Percentiles rank a stretch among this genome's conserved stretches.
Evolutionary conservation across 106 monocot genomes (phyloP).

Genomic region (Xerophyta viscosa): DNA sequence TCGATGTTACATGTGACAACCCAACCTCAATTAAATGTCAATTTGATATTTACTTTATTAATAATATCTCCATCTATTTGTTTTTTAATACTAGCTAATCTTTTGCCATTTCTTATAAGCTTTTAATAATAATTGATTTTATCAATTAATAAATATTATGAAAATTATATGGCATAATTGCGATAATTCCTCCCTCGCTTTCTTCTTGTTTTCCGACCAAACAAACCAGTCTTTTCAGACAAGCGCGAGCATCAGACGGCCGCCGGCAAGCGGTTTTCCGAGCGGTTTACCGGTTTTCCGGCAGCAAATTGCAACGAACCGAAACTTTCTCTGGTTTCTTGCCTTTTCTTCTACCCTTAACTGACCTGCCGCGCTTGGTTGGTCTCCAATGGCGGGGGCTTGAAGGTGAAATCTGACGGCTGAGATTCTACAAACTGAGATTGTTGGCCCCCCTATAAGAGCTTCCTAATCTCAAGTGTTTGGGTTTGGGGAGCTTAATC

Average conservation of each 20-base stretch:
- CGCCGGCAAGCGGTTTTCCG: slow-evolving; percentile 11
- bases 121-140: slow-evolving; percentile 7
- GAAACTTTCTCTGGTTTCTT: not conserved
- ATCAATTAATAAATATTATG: no score
- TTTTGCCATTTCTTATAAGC: no score
- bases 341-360: no score
- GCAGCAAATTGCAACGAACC: not conserved
- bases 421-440: no score
- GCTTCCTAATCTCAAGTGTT: no score
- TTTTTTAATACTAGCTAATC: no score
- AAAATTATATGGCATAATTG: no score
- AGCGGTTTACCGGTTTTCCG: slow-evolving; percentile 9
- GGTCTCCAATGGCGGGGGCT: slow-evolving; percentile 7
- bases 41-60: no score
- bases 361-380: slow-evolving; percentile 8
- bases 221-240: not conserved
- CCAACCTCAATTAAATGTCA: no score
- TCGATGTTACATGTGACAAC: no score
- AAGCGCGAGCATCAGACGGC: not conserved
- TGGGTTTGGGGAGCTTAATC: not conserved
- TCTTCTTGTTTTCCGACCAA: not conserved
- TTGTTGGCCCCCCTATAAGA: no score
- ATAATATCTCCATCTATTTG: no score
- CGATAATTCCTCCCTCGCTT: not conserved
- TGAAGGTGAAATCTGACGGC: not conserved